Base-by-base conservation (phyloP, 1,139 yeast genomes). In the Candida glucosophila region DNA sequence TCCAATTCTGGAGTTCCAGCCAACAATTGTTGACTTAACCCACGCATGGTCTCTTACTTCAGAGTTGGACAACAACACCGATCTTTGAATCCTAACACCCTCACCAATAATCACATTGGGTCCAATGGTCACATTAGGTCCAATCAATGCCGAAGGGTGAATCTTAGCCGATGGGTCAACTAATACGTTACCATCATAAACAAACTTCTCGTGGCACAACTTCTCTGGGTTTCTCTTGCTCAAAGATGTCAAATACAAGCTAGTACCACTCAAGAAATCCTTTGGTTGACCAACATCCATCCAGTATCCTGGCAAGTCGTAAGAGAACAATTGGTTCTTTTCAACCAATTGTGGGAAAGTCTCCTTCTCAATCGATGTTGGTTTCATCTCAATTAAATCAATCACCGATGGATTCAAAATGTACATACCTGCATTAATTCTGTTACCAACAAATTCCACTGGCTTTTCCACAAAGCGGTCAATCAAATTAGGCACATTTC, bases 241-340 rank as follows among this genome's bases (percentile, higher is more conserved):
- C 52, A 86, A 67, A 32, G 97, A 79, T 52, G 82, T 73, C 58
- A 92, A 73, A 73, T 88, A 92, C 41, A 90, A 72, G 45, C 86
- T 78, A 50, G 97, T 85, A 58, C 99, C 99, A 34, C 95, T 78
- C 47, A 92, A 69, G 77, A 86, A 92, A 65, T 92, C 99, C 76
- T 90, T 90, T 72, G 99, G 99, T 71, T 92, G 99, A 59, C 99
- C 99, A 46, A 92, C 96, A 60, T 92, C 99, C 98, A 92, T 92
- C 99, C 99, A 92, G 82, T 77, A 92, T 41, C 98, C 98, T 67
- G 90, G 96, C 53, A 92, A 77, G 60, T 92, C 99, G 53, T 83
- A 92, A 32, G 97, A 86, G 73, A 78, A 93, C 49, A 92, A 72
- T 38, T 82, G 74, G 52, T 81, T 88, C 55, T 78, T 68, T 59